Percentiles rank a stretch among this genome's conserved stretches.
Evolutionary conservation across 2,329 filamentous ascomycete species (phyloP).

Genomic region (Chalaropsis ovoidea): DNA sequence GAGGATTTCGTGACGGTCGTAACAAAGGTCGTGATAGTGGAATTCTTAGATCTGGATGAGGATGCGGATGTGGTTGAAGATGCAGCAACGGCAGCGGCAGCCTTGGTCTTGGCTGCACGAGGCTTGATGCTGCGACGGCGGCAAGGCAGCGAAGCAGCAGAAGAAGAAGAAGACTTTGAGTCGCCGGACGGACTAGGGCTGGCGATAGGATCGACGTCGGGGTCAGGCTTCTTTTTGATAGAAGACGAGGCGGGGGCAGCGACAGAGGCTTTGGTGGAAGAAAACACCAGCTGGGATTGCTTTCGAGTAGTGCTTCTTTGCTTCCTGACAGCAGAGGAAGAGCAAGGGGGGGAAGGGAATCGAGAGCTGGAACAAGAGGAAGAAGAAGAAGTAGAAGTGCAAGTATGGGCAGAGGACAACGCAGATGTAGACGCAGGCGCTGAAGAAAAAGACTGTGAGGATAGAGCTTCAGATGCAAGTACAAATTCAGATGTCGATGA

Average conservation of each 20-base stretch:
- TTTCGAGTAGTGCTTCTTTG: constrained; percentile 5
- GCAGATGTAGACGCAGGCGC: not conserved
- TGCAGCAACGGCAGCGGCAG: constrained; percentile 18
- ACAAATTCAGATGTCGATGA: constrained; percentile 14
- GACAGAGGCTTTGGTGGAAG: constrained; percentile 20
- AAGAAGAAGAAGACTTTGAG: constrained; percentile 14
- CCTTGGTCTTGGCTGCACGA: constrained; percentile 22
- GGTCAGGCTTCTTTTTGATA: constrained; percentile 5
- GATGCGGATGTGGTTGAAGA: constrained; percentile 16
- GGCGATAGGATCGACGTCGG: not conserved
- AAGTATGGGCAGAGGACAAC: not conserved
- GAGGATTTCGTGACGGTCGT: constrained; percentile 23
- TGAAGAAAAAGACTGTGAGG: not conserved
- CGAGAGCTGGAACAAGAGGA: not conserved
- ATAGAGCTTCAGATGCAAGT: not conserved
- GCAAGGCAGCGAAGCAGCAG: constrained; percentile 3
- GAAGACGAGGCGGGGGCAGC: not conserved
- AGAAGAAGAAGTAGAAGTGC: not conserved
- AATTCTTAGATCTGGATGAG: constrained; percentile 12
- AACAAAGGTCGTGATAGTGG: constrained; percentile 18
- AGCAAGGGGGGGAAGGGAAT: not conserved
- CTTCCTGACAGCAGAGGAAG: not conserved
- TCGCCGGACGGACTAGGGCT: not conserved
- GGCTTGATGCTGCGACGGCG: constrained; percentile 22
- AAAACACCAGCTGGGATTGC: constrained; percentile 22